Evolutionary conservation across 495 filamentous ascomycete genomes (phyloP).

Genomic region (Saxophila tyrrhenica): DNA sequence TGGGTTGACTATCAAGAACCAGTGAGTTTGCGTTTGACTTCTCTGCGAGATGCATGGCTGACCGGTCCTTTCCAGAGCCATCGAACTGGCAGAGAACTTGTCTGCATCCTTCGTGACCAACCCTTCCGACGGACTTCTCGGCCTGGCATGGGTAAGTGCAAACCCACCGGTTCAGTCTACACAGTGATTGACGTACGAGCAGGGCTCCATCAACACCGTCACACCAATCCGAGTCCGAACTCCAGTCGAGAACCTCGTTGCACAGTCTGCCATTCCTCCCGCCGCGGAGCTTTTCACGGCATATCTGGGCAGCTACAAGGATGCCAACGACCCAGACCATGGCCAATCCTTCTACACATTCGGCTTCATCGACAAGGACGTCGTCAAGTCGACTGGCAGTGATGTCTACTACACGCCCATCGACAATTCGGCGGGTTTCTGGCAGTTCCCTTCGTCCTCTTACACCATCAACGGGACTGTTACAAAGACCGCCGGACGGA

Average conservation of each 20-base stretch:
- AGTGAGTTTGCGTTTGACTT: slow-evolving; percentile 20
- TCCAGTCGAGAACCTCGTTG: slow-evolving; percentile 65
- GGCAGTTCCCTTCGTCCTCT: slow-evolving; percentile 54
- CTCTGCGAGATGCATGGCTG: not conserved
- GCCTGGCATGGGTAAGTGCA: slow-evolving; percentile 54
- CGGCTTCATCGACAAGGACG: slow-evolving; percentile 58
- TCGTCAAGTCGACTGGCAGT: slow-evolving; percentile 38
- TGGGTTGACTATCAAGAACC: slow-evolving; percentile 51
- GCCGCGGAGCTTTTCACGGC: slow-evolving; percentile 43
- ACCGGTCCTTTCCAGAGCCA: slow-evolving; percentile 25
- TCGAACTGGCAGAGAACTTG: slow-evolving; percentile 55
- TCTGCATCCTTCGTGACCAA: slow-evolving; percentile 48
- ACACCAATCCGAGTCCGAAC: slow-evolving; percentile 48
- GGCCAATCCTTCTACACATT: slow-evolving; percentile 68
- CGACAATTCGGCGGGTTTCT: slow-evolving; percentile 61
- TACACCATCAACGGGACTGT: slow-evolving; percentile 50
- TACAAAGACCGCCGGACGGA: slow-evolving; percentile 47
- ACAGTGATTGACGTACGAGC: not conserved
- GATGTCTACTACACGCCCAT: slow-evolving; percentile 53
- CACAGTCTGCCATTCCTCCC: slow-evolving; percentile 51
- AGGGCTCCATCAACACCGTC: slow-evolving; percentile 58
- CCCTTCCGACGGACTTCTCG: slow-evolving; percentile 58
- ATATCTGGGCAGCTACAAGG: slow-evolving; percentile 49
- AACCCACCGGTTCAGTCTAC: not conserved
- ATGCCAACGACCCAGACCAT: slow-evolving; percentile 19